Conservation (phyloP, 805 yeast genomes). For the Priceomyces haplophilus region DNA sequence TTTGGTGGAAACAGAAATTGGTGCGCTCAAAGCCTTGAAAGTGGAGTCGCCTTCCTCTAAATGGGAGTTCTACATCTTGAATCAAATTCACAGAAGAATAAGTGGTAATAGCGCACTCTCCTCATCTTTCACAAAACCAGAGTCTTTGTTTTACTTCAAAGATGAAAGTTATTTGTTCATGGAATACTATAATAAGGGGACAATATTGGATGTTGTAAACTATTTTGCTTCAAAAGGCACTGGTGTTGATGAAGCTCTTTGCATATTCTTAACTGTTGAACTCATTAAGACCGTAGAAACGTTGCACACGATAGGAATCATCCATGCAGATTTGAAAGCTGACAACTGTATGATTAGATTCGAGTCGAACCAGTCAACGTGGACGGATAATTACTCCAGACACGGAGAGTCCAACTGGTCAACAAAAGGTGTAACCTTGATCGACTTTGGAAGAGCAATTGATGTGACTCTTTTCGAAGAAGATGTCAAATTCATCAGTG, state of each 20-base stretch:
- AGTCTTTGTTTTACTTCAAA: conserved; percentile 50
- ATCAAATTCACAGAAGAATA: conserved; percentile 48
- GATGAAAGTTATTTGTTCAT: conserved; percentile 71
- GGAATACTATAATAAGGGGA: conserved; percentile 68
- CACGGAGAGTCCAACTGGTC: conserved; percentile 46
- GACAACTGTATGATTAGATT: conserved; percentile 81
- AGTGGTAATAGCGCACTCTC: conserved; percentile 14
- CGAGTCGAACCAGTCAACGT: conserved; percentile 16
- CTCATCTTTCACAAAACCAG: conserved; percentile 47
- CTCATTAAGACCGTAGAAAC: conserved; percentile 55
- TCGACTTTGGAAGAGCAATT: conserved; percentile 80
- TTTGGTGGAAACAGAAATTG: conserved; percentile 58
- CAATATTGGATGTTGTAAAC: conserved; percentile 67
- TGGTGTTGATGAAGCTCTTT: conserved; percentile 57
- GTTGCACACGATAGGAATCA: conserved; percentile 62
- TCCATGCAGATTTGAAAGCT: conserved; percentile 85
- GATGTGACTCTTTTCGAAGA: conserved; percentile 58
- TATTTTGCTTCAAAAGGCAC: conserved; percentile 26
- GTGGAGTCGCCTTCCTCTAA: conserved; percentile 64
- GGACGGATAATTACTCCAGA: conserved; percentile 23
- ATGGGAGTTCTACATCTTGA: conserved; percentile 81
- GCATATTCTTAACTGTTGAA: conserved; percentile 63
- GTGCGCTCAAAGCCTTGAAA: conserved; percentile 63
- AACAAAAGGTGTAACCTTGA: conserved; percentile 54
- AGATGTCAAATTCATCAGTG: conserved; percentile 51